These are phyloP conservation scores for Agapanthus africanus DNA, from an alignment of 106 monocot genomes.

Conservation along the genomic window DNA sequence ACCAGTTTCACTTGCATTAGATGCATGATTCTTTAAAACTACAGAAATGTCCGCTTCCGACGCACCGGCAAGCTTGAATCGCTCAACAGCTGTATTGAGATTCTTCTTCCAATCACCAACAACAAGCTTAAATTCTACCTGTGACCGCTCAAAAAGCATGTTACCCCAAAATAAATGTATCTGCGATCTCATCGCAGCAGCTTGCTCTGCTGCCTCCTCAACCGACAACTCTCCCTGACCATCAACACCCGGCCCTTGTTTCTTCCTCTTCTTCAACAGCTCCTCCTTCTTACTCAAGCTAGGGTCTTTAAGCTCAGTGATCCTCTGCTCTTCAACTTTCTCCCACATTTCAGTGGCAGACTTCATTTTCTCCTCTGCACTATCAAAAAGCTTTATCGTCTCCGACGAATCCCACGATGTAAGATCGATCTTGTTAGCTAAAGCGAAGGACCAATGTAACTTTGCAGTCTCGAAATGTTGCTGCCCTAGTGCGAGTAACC, in stretches of 20 bases:
- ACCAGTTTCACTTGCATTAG: slow-evolving; percentile 32
- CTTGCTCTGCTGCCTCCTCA: slow-evolving; percentile 76
- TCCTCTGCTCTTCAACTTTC: slow-evolving; percentile 74
- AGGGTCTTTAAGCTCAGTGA: slow-evolving; percentile 54
- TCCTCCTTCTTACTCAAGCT: slow-evolving; percentile 50
- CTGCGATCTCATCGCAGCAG: slow-evolving; percentile 84
- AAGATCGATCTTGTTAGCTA: slow-evolving; percentile 72
- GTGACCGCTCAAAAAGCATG: slow-evolving; percentile 96
- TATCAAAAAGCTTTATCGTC: slow-evolving; percentile 72
- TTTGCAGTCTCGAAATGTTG: slow-evolving; percentile 97
- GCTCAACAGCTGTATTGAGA: slow-evolving; percentile 78
- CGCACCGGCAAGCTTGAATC: slow-evolving; percentile 92
- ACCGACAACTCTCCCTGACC: slow-evolving; percentile 42
- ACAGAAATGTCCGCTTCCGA: slow-evolving; percentile 74
- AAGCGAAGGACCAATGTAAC: slow-evolving; percentile 91
- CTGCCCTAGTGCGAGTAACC: slow-evolving; percentile 90
- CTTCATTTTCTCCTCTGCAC: slow-evolving; percentile 82
- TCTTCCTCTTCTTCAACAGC: slow-evolving; percentile 52
- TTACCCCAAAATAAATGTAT: slow-evolving; percentile 99
- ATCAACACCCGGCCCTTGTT: slow-evolving; percentile 20
- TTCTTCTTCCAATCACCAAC: slow-evolving; percentile 71
- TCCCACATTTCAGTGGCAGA: slow-evolving; percentile 95
- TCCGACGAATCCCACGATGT: slow-evolving; percentile 61
- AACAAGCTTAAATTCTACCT: slow-evolving; percentile 80
- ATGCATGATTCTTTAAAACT: slow-evolving; percentile 86